Base-by-base conservation (phyloP, 257 asterid species). In the Forsythia viridissima region DNA sequence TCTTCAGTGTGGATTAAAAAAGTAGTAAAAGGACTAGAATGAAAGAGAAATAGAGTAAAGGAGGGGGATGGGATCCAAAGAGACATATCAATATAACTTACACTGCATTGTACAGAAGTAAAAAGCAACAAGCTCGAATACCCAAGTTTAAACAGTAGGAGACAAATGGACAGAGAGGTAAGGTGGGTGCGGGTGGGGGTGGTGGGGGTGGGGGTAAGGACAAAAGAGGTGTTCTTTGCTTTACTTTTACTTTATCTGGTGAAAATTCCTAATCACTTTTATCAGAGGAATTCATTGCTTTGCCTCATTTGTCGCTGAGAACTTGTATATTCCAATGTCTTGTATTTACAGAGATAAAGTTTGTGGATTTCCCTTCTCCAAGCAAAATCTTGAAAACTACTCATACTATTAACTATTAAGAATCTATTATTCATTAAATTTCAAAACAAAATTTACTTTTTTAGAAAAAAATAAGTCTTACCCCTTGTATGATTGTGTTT, bases 311-410 rank as follows among this genome's bases (percentile, higher is more conserved):
- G 82, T 83, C 83, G 63, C 83, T 40, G 46, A 44, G 34, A 11
- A 40, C 34, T 24, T 75, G 86, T 84, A 84, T 86, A 84, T 86
- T 84, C 90, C 85, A 71, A 73, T 40, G 76, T 42, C 66, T 1
- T 6, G 66, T 57, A n/a, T n/a, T 57, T 57, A 77, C 39, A n/a
- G 74, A 73, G 68, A 65, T 51, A 71, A 78, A 71, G 69, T 66
- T 77, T 11, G 38, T 36, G 75, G 39, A 79, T 85, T 85, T 79
- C 80, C 80, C 44, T 18, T 79, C 65, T 82, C 77, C 37, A 76
- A 76, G 80, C 55, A 73, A 75, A 38, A 16, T 48, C 20, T 48
- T 48, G 59, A 48, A 48, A 48, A 15, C 5, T 4, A 15, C 59
- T n/a, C 15, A 6, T 48, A 46, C 16, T 30, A 30, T 24, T 24